Evolutionary conservation across 257 asterid genomes (phyloP).

Genomic region (Scutellaria minor): DNA sequence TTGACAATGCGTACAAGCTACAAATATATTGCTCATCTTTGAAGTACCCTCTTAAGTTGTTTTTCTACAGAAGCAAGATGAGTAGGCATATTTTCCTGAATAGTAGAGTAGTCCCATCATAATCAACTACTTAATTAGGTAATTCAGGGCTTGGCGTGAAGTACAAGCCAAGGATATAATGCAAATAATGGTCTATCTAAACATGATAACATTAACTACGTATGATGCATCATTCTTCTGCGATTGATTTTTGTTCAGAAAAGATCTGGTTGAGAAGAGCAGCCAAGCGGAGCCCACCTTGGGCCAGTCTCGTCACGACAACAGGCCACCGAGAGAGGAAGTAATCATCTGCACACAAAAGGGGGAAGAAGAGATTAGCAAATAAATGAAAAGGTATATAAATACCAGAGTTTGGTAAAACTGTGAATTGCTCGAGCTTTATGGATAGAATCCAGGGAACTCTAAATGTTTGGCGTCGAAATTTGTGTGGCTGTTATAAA

Average conservation of each 20-base stretch:
- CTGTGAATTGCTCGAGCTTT: not conserved
- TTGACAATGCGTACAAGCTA: constrained; percentile 62
- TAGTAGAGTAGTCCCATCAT: constrained; percentile 16
- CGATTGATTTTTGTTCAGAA: constrained; percentile 44
- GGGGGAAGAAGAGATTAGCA: constrained; percentile 1
- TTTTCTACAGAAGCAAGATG: constrained; percentile 43
- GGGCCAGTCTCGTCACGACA: constrained; percentile 80
- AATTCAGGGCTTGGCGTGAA: constrained; percentile 42
- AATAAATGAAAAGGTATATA: not conserved
- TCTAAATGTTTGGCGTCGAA: not conserved
- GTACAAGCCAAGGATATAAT: constrained; percentile 33
- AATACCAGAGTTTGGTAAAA: not conserved
- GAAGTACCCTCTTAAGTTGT: constrained; percentile 38
- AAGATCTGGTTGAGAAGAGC: constrained; percentile 77
- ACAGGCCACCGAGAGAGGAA: constrained; percentile 82
- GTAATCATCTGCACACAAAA: constrained; percentile 64
- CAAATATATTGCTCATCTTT: constrained; percentile 32
- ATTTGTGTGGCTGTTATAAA: not conserved
- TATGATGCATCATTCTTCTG: constrained; percentile 47
- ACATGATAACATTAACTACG: not conserved
- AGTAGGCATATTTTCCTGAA: constrained; percentile 21
- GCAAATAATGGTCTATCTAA: constrained; percentile 23
- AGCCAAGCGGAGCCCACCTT: constrained; percentile 86
- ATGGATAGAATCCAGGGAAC: constrained; percentile 7
- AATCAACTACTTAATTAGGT: constrained; percentile 35